Evolutionary conservation across 2,329 filamentous ascomycete species (phyloP).

Genomic region (Aspergillus oerlinghausenensis): DNA sequence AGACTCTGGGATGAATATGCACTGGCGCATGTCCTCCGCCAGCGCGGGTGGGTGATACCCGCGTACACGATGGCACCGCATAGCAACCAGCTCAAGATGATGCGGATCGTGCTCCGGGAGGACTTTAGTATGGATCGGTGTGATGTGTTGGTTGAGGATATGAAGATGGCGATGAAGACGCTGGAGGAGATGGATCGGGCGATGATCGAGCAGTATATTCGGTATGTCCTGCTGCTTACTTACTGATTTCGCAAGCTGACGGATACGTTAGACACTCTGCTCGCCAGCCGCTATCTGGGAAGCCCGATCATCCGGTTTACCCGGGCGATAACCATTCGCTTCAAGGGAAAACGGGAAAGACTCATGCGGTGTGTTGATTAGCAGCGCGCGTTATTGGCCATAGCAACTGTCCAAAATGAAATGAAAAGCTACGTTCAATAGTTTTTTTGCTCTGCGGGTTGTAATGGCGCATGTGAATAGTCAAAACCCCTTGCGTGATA

Average conservation of each 20-base stretch:
- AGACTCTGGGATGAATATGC: slow-evolving; percentile 68
- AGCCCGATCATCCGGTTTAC: slow-evolving; percentile 38
- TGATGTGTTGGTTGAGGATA: slow-evolving; percentile 69
- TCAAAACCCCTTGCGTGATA: neutral
- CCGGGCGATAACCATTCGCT: slow-evolving; percentile 74
- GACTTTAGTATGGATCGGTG: slow-evolving; percentile 80
- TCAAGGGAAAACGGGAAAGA: slow-evolving; percentile 84
- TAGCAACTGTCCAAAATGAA: neutral
- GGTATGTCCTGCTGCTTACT: slow-evolving; percentile 41
- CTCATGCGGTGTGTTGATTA: slow-evolving; percentile 70
- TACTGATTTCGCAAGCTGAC: neutral
- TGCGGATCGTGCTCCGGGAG: slow-evolving; percentile 84
- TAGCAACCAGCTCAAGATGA: slow-evolving; percentile 76
- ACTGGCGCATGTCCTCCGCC: slow-evolving; percentile 74
- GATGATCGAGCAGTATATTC: slow-evolving; percentile 61
- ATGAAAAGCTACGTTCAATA: neutral
- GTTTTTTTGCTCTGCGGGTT: too few species aligned
- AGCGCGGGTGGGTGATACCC: slow-evolving; percentile 84
- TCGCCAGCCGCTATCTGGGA: neutral
- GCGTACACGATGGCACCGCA: slow-evolving; percentile 95
- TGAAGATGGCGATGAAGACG: slow-evolving; percentile 67
- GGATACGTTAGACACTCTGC: neutral
- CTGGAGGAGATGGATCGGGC: slow-evolving; percentile 70
- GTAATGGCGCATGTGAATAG: neutral
- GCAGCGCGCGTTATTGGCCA: neutral